phyloP scores from a whole-genome alignment of 169 alveolate species.

The Eimeria brunetti region DNA sequence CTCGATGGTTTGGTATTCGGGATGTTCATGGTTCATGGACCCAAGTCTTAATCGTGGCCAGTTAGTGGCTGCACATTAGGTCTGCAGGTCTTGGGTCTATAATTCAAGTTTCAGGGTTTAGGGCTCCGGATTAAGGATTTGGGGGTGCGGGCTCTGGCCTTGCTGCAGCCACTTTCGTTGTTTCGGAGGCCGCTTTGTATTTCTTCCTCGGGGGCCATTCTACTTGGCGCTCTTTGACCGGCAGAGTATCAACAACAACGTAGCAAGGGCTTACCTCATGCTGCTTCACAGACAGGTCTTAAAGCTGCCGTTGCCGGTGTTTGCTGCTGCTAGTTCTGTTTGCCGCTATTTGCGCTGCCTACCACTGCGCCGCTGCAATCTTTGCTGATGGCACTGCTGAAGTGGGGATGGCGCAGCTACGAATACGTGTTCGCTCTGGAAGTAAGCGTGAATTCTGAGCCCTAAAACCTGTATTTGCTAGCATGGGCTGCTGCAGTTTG shows the following conservation, averaged over 20 bases:
- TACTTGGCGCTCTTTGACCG: slow-evolving; percentile 85
- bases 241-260: slow-evolving; percentile 25
- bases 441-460: not conserved
- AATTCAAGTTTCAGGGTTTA: not conserved
- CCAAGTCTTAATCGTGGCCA: not conserved
- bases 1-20: not conserved
- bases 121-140: not conserved
- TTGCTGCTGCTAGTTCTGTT: not conserved
- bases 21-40: not conserved
- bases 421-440: not conserved
- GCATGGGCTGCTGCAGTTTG: not conserved
- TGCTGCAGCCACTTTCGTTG: slow-evolving; percentile 55
- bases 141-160: not conserved
- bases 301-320: slow-evolving; percentile 19
- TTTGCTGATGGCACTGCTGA: slow-evolving; percentile 28
- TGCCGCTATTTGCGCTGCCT: not conserved
- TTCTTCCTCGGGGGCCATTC: slow-evolving; percentile 88
- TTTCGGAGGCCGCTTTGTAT: slow-evolving; percentile 83
- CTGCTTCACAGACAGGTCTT: slow-evolving; percentile 62
- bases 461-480: not conserved
- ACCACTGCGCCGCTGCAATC: not conserved
- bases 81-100: not conserved
- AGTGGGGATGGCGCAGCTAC: not conserved
- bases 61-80: not conserved
- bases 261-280: slow-evolving; percentile 36